These are phyloP conservation scores for Dissoconium aciculare DNA, from an alignment of 2,329 filamentous ascomycete genomes.

Conservation along the genomic window DNA sequence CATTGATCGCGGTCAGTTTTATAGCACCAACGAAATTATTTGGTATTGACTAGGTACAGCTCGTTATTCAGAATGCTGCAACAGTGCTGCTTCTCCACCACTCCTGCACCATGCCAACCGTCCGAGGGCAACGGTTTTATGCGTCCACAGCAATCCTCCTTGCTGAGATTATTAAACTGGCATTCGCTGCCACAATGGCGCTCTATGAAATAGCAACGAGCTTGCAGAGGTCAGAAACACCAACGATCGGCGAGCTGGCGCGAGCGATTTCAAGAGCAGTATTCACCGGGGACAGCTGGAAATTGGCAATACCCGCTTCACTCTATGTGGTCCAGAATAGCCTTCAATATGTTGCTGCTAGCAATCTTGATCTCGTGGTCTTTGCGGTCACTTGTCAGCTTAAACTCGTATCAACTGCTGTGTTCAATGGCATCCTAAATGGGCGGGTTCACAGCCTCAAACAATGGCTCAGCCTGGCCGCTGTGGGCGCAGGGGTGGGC, in stretches of 20 bases:
- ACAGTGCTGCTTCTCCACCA: conserved; percentile 83
- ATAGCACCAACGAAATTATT: too few species aligned
- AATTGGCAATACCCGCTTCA: conserved; percentile 73
- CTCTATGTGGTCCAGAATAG: conserved; percentile 87
- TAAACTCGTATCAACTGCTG: conserved; percentile 79
- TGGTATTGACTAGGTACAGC: conserved; percentile 35
- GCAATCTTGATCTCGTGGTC: conserved; percentile 79
- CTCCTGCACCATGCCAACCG: conserved; percentile 78
- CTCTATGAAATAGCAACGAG: conserved; percentile 75
- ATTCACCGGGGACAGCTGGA: conserved; percentile 87
- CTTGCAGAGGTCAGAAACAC: conserved; percentile 62
- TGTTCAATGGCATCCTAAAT: conserved; percentile 72
- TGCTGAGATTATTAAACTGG: conserved; percentile 81
- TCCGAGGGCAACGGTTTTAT: conserved; percentile 74
- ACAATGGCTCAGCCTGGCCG: conserved; percentile 65
- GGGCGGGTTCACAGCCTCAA: conserved; percentile 52
- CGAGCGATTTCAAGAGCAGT: conserved; percentile 65
- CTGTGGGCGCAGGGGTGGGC: conserved; percentile 68
- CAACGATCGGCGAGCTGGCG: conserved; percentile 43
- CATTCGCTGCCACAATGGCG: conserved; percentile 71
- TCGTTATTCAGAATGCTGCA: conserved; percentile 67
- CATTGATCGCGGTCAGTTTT: conserved; percentile 42
- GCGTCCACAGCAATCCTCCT: conserved; percentile 88
- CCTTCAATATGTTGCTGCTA: conserved; percentile 82
- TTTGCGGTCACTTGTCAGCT: conserved; percentile 91